Conservation (phyloP, 2,329 filamentous ascomycete genomes). For the Trichophyton verrucosum region DNA sequence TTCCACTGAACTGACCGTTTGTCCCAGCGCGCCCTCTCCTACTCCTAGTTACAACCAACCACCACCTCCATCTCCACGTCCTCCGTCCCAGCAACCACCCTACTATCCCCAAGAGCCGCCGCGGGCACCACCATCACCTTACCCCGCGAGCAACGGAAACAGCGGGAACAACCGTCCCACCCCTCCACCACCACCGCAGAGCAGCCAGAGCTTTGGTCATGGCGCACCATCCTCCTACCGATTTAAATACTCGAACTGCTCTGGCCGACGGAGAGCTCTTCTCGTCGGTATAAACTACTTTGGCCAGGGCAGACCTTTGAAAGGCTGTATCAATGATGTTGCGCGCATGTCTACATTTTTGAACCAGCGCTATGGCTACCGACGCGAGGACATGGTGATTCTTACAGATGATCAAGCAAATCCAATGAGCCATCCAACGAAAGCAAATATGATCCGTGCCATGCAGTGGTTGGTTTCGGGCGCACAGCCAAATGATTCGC, state of each 20-base stretch:
- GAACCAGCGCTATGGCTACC: constrained; percentile 1
- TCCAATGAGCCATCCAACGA: constrained; percentile 2
- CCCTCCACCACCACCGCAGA: constrained; percentile 2
- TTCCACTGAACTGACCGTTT: background rate
- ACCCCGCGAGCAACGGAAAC: constrained; percentile 23
- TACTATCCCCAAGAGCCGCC: background rate
- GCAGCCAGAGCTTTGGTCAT: background rate
- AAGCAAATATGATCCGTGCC: constrained; percentile 3
- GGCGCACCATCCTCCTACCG: background rate
- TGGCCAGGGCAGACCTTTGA: background rate
- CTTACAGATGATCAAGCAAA: constrained; percentile 4
- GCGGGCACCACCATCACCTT: background rate
- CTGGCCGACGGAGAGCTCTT: background rate
- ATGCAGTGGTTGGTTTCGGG: constrained; percentile 4
- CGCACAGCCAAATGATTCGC: constrained; percentile 4
- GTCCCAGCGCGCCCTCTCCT: background rate
- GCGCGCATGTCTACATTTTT: constrained; percentile 3
- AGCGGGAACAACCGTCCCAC: constrained; percentile 10
- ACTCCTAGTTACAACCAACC: background rate
- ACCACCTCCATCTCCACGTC: constrained; percentile 19
- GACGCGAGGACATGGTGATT: constrained; percentile 5
- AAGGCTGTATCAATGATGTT: constrained; percentile 6
- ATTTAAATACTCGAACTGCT: constrained; percentile 5
- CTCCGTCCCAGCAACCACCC: constrained; percentile 2
- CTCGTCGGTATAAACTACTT: constrained; percentile 5